Percentiles rank a stretch among this genome's conserved stretches.
These are phyloP conservation scores for Kingdonia uniflora DNA, from an alignment of 164 flowering plant species.

Conservation along the genomic window DNA sequence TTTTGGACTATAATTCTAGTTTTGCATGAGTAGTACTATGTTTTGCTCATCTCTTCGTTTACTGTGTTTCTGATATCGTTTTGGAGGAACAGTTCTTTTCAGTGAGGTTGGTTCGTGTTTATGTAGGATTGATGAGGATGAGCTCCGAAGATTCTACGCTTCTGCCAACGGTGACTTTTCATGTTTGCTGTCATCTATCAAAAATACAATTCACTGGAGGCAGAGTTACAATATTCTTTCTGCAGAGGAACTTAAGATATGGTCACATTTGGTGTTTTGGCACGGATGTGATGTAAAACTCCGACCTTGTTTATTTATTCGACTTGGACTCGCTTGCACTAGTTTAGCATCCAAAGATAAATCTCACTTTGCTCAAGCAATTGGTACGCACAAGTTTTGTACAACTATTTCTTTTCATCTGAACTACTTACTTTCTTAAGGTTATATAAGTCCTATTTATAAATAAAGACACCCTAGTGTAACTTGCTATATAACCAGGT, in stretches of 20 bases:
- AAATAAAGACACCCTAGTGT: too few species aligned
- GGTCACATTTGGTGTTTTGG: constrained; percentile 86
- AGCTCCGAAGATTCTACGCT: constrained; percentile 63
- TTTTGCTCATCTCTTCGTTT: too few species aligned
- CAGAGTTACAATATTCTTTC: constrained; percentile 69
- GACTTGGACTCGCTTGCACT: constrained; percentile 75
- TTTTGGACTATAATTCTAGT: too few species aligned
- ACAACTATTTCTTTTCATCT: too few species aligned
- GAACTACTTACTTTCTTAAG: too few species aligned
- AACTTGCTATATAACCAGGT: too few species aligned
- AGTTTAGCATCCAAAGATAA: constrained; percentile 45
- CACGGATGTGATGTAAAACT: constrained; percentile 66
- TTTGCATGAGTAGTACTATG: too few species aligned
- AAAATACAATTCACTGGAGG: constrained; percentile 89
- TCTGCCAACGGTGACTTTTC: constrained; percentile 70
- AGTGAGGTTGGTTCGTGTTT: background rate
- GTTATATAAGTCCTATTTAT: too few species aligned
- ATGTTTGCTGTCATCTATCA: constrained; percentile 52
- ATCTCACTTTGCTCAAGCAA: constrained; percentile 77
- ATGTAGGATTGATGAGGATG: constrained; percentile 69
- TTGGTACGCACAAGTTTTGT: constrained; percentile 39
- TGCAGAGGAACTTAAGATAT: constrained; percentile 51
- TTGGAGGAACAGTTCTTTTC: too few species aligned
- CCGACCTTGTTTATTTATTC: constrained; percentile 75
- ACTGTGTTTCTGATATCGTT: too few species aligned